phyloP scores from a whole-genome alignment of 2,329 filamentous ascomycete species.

The Verticillium alfalfae region DNA sequence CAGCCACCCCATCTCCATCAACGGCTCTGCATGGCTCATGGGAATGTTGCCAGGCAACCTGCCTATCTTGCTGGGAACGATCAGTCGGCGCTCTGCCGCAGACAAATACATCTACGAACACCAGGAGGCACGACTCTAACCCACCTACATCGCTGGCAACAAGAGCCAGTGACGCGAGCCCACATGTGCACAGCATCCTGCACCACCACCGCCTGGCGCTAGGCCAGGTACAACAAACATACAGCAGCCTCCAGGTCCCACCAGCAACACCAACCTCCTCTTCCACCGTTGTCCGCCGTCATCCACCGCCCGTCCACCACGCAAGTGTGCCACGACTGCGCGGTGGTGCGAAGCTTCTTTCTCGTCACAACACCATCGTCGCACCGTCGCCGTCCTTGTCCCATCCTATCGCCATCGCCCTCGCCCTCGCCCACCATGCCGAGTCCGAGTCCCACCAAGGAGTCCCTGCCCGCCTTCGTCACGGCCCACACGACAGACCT shows the following conservation, averaged over 20 bases:
- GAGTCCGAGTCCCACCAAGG: slow-evolving; percentile 25
- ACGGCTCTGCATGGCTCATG: not conserved
- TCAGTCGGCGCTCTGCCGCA: too few species aligned
- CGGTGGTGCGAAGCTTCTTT: not conserved
- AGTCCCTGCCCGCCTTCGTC: slow-evolving; percentile 19
- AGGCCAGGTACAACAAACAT: too few species aligned
- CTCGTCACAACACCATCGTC: not conserved
- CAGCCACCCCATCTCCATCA: not conserved
- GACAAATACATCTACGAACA: not conserved
- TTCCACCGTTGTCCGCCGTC: not conserved
- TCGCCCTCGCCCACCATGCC: slow-evolving; percentile 15
- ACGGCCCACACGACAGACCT: slow-evolving; percentile 32
- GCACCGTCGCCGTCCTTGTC: not conserved
- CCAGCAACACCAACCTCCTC: slow-evolving; percentile 1
- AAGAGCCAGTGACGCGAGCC: not conserved
- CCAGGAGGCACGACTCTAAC: not conserved
- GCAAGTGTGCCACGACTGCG: not conserved
- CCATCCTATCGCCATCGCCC: not conserved
- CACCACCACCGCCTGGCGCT: not conserved
- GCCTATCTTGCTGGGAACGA: not conserved
- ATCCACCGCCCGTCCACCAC: too few species aligned
- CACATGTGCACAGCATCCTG: not conserved
- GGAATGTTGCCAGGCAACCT: not conserved
- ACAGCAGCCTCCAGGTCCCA: not conserved
- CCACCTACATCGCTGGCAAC: too few species aligned